Conservation (phyloP, 73 alveolate genomes). For the Uronychia binucleata region DNA sequence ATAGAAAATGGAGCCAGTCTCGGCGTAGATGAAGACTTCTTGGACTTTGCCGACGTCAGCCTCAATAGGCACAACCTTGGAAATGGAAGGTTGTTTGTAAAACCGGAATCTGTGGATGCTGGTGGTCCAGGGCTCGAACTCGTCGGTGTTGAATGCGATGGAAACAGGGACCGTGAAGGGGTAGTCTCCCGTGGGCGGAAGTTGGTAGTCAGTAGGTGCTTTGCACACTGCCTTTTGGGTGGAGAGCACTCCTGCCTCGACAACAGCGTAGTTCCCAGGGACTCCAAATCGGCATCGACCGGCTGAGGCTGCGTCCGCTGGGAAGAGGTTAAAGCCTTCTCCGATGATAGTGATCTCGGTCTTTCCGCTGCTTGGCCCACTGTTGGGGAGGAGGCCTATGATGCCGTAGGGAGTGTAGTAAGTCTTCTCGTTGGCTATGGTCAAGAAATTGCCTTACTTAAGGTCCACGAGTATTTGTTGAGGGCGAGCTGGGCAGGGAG, state of each 20-base stretch:
- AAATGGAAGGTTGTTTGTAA: conserved; percentile 80
- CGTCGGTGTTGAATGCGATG: conserved; percentile 87
- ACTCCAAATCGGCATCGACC: conserved; percentile 94
- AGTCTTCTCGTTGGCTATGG: conserved; percentile 58
- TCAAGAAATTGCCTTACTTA: neutral
- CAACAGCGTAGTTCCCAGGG: conserved; percentile 87
- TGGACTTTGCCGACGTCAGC: conserved; percentile 68
- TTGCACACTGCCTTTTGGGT: conserved; percentile 79
- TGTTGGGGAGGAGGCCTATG: conserved; percentile 76
- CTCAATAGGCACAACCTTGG: conserved; percentile 67
- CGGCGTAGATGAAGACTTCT: conserved; percentile 74
- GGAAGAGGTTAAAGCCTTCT: conserved; percentile 70
- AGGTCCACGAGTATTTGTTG: conserved; percentile 82
- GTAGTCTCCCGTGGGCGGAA: conserved; percentile 76
- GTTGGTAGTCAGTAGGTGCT: conserved; percentile 79
- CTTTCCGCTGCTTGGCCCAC: conserved; percentile 91
- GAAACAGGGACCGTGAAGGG: conserved; percentile 92
- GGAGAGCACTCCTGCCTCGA: conserved; percentile 79
- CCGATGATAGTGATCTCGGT: conserved; percentile 85
- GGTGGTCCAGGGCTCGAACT: conserved; percentile 89
- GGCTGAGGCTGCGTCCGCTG: conserved; percentile 35
- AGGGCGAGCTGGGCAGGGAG: conserved; percentile 83
- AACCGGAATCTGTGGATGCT: conserved; percentile 82
- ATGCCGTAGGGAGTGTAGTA: conserved; percentile 78
- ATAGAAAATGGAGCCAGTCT: conserved; percentile 68